Conservation (phyloP, 495 filamentous ascomycete genomes). For the Talaromyces trachyspermus region DNA sequence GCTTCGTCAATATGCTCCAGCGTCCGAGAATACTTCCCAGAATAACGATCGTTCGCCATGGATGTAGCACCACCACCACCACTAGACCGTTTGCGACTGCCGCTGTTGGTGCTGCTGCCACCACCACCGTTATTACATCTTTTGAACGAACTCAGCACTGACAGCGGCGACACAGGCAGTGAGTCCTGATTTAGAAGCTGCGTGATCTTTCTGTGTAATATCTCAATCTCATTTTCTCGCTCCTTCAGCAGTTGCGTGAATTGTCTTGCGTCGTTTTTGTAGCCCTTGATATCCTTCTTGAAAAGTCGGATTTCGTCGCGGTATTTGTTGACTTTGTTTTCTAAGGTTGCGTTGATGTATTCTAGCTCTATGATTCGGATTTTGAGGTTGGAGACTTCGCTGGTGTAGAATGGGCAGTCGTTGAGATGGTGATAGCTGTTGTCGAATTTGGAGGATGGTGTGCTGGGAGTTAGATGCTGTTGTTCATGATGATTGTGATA, state of each 20-base stretch:
- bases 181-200: slow-evolving; percentile 6
- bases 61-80: not conserved
- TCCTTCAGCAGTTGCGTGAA: slow-evolving; percentile 1
- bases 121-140: not conserved
- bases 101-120: too few relatives aligned
- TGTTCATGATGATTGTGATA: not conserved
- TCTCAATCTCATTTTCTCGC: slow-evolving; percentile 4
- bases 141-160: not conserved
- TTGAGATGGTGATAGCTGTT: not conserved
- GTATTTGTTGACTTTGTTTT: slow-evolving; percentile 3
- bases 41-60: not conserved
- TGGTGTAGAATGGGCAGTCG: not conserved
- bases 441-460: not conserved
- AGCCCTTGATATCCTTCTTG: slow-evolving; percentile 5
- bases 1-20: not conserved
- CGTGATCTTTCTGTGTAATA: slow-evolving; percentile 1
- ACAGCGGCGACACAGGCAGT: not conserved
- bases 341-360: slow-evolving; percentile 7
- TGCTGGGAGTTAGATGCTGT: not conserved
- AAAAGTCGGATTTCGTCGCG: slow-evolving; percentile 5
- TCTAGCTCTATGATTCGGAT: slow-evolving; percentile 5
- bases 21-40: too few relatives aligned
- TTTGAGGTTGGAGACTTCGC: slow-evolving; percentile 4
- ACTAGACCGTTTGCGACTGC: too few relatives aligned
- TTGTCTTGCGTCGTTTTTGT: not conserved